Percentiles rank a stretch among this genome's conserved stretches.
Conservation (phyloP, 805 yeast species). For the Clavispora asparagi region DNA sequence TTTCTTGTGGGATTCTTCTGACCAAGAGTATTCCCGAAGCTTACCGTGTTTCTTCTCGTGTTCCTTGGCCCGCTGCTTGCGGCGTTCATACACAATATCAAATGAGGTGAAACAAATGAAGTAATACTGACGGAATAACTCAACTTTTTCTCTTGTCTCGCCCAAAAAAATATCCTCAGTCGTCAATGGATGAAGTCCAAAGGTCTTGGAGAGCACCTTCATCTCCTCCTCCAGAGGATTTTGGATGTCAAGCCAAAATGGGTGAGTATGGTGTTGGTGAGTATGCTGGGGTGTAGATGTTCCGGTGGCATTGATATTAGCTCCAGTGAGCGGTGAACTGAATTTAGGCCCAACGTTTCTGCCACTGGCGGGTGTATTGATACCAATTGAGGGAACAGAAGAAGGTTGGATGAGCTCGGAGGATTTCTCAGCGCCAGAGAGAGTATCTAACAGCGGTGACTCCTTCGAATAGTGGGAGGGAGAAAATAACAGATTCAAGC, state of each 20-base stretch:
- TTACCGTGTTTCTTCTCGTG: constrained; percentile 36
- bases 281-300: constrained; percentile 8
- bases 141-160: constrained; percentile 78
- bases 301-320: constrained; percentile 1
- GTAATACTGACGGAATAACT: constrained; percentile 60
- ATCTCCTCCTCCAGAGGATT: constrained; percentile 96
- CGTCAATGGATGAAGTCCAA: constrained; percentile 93
- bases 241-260: constrained; percentile 81
- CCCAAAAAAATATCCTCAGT: constrained; percentile 93
- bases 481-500: constrained; percentile 59
- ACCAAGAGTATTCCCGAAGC: constrained; percentile 25
- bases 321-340: neutral
- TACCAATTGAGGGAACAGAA: neutral
- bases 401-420: neutral
- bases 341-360: neutral
- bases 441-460: neutral
- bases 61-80: constrained; percentile 46
- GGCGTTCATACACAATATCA: constrained; percentile 66
- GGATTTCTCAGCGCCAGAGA: neutral
- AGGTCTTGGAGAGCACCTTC: constrained; percentile 84
- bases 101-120: constrained; percentile 73
- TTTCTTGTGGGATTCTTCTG: neutral
- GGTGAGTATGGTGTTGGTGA: constrained; percentile 17
- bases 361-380: neutral
- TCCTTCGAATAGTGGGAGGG: constrained; percentile 29